These are phyloP conservation scores for Trametes maxima DNA, from an alignment of 768 basidiomycete genomes.

Conservation along the genomic window DNA sequence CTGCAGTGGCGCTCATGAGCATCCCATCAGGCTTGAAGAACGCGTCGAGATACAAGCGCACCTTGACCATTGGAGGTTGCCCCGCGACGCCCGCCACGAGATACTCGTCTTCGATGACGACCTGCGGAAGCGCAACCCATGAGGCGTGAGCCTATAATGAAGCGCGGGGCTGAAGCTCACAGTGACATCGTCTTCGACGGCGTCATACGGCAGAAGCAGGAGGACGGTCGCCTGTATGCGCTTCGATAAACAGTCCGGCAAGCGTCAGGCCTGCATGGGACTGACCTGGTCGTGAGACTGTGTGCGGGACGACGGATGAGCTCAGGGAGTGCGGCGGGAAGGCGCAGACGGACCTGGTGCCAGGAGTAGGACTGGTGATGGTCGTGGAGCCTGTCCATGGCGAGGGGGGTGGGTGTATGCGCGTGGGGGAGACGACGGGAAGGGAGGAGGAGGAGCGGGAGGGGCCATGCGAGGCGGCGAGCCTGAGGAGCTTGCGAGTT, in stretches of 20 bases:
- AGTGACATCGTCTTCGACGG: slow-evolving; percentile 69
- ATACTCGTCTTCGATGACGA: slow-evolving; percentile 69
- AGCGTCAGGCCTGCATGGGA: background rate
- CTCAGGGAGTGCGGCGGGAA: background rate
- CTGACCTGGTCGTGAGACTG: slow-evolving; percentile 88
- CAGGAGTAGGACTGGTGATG: slow-evolving; percentile 65
- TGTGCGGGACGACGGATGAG: slow-evolving; percentile 10
- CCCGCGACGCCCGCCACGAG: slow-evolving; percentile 75
- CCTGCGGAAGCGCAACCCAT: slow-evolving; percentile 42
- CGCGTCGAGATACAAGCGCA: slow-evolving; percentile 31
- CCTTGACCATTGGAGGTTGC: slow-evolving; percentile 74
- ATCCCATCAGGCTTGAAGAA: background rate
- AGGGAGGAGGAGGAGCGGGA: background rate
- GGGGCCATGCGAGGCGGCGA: background rate
- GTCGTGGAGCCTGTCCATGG: slow-evolving; percentile 33
- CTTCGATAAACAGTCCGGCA: slow-evolving; percentile 10
- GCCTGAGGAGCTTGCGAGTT: too few relatives aligned
- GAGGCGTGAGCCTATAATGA: background rate
- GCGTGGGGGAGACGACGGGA: background rate
- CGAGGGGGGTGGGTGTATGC: background rate
- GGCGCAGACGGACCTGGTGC: slow-evolving; percentile 68
- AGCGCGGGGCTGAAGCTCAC: slow-evolving; percentile 42
- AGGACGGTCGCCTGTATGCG: slow-evolving; percentile 69
- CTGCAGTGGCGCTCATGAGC: slow-evolving; percentile 37
- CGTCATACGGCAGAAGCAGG: slow-evolving; percentile 70